Evolutionary conservation across 352 stramenopile genomes (phyloP), one percentile per base, ranked within the genome.

Genomic region (Globisporangium paroecandrum): DNA sequence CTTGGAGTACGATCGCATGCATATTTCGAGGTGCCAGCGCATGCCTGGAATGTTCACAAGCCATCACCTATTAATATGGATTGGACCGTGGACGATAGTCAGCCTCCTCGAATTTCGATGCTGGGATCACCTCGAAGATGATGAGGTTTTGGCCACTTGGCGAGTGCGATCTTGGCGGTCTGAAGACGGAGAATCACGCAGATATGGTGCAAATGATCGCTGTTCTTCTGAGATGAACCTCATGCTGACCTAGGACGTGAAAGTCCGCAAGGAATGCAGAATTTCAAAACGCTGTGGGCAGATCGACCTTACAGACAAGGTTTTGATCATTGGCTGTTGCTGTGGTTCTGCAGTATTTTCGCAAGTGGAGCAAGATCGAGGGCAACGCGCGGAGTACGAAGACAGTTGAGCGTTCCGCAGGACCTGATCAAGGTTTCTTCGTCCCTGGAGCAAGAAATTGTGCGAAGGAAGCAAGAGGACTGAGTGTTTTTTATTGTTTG

Each of bases 1-100:
- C 43, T 49, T 10, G 43, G 18, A 10, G 43, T 12, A 22, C 25
- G 15, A 58, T 58, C 53, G 13, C 53, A 58, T 15, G 29, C 29
- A 32, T 32, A 4, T 41, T 32, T 38, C 53, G 22, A 15, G 53
- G 25, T 58, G 53, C 53, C 32, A 3, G 53, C 53, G 24, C 25
- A 6, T 38, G 53, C 25, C 12, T 38, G 53, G 53, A 58, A 58
- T 58, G 25, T 58, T 36, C 53, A 41, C 12, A 43, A 43, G 12
- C 25, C 25, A 38, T 24, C 13, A 38, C 15, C 53, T 58, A 58
- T 29, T 41, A 29, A 58, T 58, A 58, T 58, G 53, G 22, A 49
- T 22, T 20, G 43, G 5, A 49, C 9, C 18, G 5, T 10, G 18
- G 8, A 22, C 15, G 43, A 22, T 49, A 49, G 18, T 22, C 43